Base-by-base conservation (phyloP, 805 yeast species). In the Starmerella apis region DNA sequence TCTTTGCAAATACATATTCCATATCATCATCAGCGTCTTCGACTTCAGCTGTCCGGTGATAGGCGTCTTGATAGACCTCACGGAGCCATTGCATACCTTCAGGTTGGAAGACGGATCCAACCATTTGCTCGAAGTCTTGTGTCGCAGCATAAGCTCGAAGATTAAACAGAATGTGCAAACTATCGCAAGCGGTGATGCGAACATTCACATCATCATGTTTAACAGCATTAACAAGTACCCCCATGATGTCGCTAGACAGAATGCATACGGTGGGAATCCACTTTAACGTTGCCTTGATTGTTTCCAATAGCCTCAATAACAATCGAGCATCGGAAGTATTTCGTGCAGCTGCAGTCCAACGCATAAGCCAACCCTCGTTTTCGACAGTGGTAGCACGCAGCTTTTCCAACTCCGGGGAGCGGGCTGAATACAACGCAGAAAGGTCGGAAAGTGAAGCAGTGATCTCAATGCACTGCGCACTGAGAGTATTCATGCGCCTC, bases 191-290 rank as follows among this genome's bases (percentile, higher is more conserved):
- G 53, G 88, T 73, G 0, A 86, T 81, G 62, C 86, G 81, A 44
- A 90, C 76, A 55, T 77, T 76, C 38, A 81, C 76, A 59, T 81
- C 80, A 20, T 49, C 52, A 30, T 56, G 58, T 23, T 59, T 59
- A n/a, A 63, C 53, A 23, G 61, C 52, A 18, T 67, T 63, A 51
- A 86, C 73, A 36, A 92, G 69, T 13, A 81, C 75, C 36, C 74
- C 72, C 57, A 86, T 71, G 8, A 86, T 73, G 46, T 84, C 78
- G 46, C 83, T 79, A 36, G 74, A 68, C 39, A 81, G 75, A 48
- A 90, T 74, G 0, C 88, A 79, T 14, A 77, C 71, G 2, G 96
- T 90, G 46, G 84, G 76, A 7, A 88, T 77, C 98, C 98, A 92
- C 59, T 84, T 87, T 52, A 92, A 73, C 59, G 95, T 84, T 0